Evolutionary conservation across 495 filamentous ascomycete species (phyloP).

Genomic region (Penicillium antarcticum): DNA sequence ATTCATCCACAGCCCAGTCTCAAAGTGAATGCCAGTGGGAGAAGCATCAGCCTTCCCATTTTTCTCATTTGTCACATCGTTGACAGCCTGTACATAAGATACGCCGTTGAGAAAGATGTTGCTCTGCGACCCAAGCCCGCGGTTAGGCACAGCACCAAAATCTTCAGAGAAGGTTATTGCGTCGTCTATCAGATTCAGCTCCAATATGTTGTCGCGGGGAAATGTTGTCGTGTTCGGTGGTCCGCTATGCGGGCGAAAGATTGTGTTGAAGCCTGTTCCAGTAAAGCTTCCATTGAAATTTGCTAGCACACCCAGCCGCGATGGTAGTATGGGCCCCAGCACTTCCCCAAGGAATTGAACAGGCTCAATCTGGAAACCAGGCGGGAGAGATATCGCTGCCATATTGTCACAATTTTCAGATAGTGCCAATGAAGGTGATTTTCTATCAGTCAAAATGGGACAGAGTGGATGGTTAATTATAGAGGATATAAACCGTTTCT

Average conservation of each 20-base stretch:
- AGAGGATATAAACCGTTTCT: too few species aligned
- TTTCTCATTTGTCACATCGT: not conserved
- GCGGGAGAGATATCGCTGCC: slow-evolving; percentile 1
- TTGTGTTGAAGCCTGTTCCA: slow-evolving; percentile 1
- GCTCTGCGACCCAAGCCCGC: not conserved
- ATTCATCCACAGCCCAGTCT: slow-evolving; percentile 3
- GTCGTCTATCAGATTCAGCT: slow-evolving; percentile 1
- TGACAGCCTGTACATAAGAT: slow-evolving; percentile 3
- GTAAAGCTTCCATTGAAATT: slow-evolving; percentile 3
- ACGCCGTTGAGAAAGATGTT: not conserved
- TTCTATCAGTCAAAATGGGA: not conserved
- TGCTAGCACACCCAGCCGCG: not conserved
- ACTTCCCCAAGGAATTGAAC: not conserved
- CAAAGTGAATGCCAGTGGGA: slow-evolving; percentile 2
- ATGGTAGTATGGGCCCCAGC: not conserved
- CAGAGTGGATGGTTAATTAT: too few species aligned
- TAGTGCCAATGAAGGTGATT: not conserved
- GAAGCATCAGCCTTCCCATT: not conserved
- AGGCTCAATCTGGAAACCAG: not conserved
- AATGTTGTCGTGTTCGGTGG: not conserved
- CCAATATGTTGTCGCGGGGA: slow-evolving; percentile 1
- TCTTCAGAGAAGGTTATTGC: not conserved
- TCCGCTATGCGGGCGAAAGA: slow-evolving; percentile 1
- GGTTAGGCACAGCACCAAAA: slow-evolving; percentile 2
- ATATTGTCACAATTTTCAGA: not conserved